Evolutionary conservation across 2,329 filamentous ascomycete genomes (phyloP), one percentile per base, ranked within the genome.

Genomic region (Aquanectria penicillioides): DNA sequence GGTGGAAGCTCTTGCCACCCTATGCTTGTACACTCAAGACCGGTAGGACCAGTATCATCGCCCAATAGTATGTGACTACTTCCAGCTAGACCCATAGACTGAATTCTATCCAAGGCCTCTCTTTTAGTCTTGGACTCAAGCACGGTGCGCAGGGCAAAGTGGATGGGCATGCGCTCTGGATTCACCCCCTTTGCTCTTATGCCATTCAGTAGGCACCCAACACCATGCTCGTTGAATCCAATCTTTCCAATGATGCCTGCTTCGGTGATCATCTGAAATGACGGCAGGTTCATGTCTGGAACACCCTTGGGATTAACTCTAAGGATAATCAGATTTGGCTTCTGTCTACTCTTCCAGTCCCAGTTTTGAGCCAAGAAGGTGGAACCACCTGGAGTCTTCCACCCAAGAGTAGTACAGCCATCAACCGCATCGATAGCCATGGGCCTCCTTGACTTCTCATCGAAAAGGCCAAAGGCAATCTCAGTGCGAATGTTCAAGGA

Each of bases 221-320:
- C 84, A 1, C 86, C 85, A 0, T 71, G 67, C 13, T 74, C 76
- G 66, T 90, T 90, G 63, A 89, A 77, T 0, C 88, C 88, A 18
- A 90, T 89, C 71, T 90, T 90, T 12, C 86, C 87, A 28, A 90
- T 81, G 18, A 88, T 80, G 12, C 86, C 86, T 0, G 81, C 79
- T 47, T 88, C 86, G 0, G 85, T 88, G 18, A 88, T 76, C 75
- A 85, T 86, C 13, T 80, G 71, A 55, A 87, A 80, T 2, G 74
- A 74, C 0, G 84, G 83, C 23, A 80, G 13, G 4, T 49, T 56
- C 2, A 40, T 80, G 6, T 61, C 66, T 1, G 68, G 61, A 43
- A 81, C 79, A 1, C 71, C 68, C 20, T 41, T 31, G 31, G 33
- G 9, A 56, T 54, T 77, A 26, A 81, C 65, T n/a, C n/a, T n/a